phyloP scores from a whole-genome alignment of 805 yeast species.

The Starmerella vaccinii region DNA sequence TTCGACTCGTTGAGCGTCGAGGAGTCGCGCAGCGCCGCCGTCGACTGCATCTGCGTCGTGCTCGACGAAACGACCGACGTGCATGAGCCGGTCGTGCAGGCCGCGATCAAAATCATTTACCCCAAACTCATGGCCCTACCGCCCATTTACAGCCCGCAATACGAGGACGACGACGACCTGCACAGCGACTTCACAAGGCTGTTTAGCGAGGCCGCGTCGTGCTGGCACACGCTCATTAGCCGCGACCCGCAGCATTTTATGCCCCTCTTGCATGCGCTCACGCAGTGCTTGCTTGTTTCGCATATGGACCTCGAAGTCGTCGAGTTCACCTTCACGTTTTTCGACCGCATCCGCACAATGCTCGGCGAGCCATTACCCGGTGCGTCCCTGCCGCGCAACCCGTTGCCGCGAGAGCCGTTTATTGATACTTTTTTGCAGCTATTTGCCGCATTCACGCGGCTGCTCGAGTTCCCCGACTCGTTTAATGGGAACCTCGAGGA shows the following conservation, averaged over 20 bases:
- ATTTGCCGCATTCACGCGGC: conserved; percentile 51
- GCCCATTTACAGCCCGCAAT: conserved; percentile 8
- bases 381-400: conserved; percentile 2
- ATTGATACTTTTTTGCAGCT: conserved; percentile 49
- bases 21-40: conserved; percentile 68
- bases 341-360: conserved; percentile 74
- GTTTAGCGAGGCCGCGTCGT: conserved; percentile 85
- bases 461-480: conserved; percentile 64
- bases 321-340: conserved; percentile 81
- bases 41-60: conserved; percentile 77
- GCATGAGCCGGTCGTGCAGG: conserved; percentile 37
- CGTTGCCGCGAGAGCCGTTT: conserved; percentile 39
- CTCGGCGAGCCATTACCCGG: conserved; percentile 32
- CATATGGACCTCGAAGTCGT: conserved; percentile 74
- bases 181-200: conserved; percentile 36
- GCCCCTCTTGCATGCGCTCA: conserved; percentile 61
- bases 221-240: conserved; percentile 85
- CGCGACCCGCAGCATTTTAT: conserved; percentile 58
- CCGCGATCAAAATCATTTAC: conserved; percentile 49
- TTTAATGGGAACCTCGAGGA: conserved; percentile 61
- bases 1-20: conserved; percentile 50
- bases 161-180: conserved; percentile 20
- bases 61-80: conserved; percentile 73
- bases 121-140: conserved; percentile 47
- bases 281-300: conserved; percentile 60